Conservation (phyloP, 805 yeast genomes). For the Saccharomycopsis malanga region DNA sequence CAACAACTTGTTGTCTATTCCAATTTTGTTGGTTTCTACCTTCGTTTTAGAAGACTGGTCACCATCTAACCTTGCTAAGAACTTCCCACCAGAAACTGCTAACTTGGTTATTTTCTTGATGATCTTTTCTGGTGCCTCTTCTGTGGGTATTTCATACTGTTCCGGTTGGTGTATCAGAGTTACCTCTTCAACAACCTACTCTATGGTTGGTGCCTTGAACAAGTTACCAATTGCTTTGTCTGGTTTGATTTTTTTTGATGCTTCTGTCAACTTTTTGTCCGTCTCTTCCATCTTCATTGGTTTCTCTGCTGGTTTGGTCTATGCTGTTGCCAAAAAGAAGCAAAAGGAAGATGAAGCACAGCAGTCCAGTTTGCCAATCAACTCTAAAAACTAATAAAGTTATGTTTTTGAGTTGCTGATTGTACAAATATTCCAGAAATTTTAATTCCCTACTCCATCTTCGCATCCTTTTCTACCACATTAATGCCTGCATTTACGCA, state of each 20-base stretch:
- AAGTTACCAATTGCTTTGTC: slow-evolving; percentile 95
- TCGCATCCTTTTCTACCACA: no score
- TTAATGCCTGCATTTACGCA: no score
- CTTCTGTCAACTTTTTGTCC: slow-evolving; percentile 89
- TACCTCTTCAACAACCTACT: slow-evolving; percentile 95
- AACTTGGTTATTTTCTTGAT: slow-evolving; percentile 67
- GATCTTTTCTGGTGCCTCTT: slow-evolving; percentile 87
- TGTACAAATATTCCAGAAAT: background rate
- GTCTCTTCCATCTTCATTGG: slow-evolving; percentile 89
- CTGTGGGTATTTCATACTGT: slow-evolving; percentile 96
- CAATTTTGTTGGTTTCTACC: slow-evolving; percentile 73
- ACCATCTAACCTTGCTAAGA: slow-evolving; percentile 58
- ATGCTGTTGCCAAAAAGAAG: slow-evolving; percentile 91
- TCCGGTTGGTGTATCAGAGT: slow-evolving; percentile 99
- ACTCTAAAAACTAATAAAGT: slow-evolving; percentile 11
- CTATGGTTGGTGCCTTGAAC: slow-evolving; percentile 99
- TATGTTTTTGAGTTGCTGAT: no score
- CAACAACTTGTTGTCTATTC: slow-evolving; percentile 91
- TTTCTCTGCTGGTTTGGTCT: slow-evolving; percentile 90
- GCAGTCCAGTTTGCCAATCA: slow-evolving; percentile 15
- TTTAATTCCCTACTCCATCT: no score
- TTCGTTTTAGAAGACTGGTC: slow-evolving; percentile 91
- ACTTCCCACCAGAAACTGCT: slow-evolving; percentile 73
- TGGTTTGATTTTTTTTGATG: slow-evolving; percentile 91
- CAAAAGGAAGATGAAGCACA: slow-evolving; percentile 47